Conservation (phyloP, 192 early-diverging fungal genomes). For the Chytriomyces hyalinus region DNA sequence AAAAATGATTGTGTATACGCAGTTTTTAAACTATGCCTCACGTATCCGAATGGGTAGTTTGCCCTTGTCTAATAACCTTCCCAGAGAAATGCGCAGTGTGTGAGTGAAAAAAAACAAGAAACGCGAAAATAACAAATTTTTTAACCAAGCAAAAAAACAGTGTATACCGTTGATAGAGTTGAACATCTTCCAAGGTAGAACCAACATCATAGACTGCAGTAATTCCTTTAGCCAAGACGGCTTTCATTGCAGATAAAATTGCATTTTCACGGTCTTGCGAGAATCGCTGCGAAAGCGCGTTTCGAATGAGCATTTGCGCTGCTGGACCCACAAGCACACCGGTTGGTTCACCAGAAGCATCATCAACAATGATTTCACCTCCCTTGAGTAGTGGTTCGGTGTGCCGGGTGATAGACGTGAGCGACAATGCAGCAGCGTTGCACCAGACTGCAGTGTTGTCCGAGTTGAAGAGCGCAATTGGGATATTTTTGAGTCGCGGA, state of each 20-base stretch:
- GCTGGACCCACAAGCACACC: conserved; percentile 64
- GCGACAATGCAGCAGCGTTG: conserved; percentile 41
- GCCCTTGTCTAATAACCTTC: conserved; percentile 32
- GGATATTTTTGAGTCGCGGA: conserved; percentile 40
- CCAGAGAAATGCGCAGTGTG: background rate
- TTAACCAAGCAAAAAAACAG: background rate
- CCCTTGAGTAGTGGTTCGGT: conserved; percentile 15
- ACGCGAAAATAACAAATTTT: background rate
- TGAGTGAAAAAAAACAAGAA: conserved; percentile 10
- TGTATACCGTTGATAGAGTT: conserved; percentile 43
- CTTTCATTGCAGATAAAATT: conserved; percentile 37
- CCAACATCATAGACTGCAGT: conserved; percentile 67
- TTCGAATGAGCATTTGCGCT: conserved; percentile 54
- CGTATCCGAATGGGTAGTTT: conserved; percentile 44
- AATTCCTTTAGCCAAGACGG: conserved; percentile 50
- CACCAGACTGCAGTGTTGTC: conserved; percentile 61
- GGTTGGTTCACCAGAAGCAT: conserved; percentile 33
- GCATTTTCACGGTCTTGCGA: conserved; percentile 27
- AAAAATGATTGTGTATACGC: background rate
- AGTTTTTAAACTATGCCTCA: background rate
- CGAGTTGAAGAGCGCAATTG: conserved; percentile 51
- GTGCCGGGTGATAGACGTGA: conserved; percentile 11
- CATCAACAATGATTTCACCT: conserved; percentile 43
- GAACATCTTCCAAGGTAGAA: conserved; percentile 37
- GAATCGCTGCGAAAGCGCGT: conserved; percentile 28